phyloP scores from a whole-genome alignment of 352 stramenopile species.

The Pythium plurisporium region DNA sequence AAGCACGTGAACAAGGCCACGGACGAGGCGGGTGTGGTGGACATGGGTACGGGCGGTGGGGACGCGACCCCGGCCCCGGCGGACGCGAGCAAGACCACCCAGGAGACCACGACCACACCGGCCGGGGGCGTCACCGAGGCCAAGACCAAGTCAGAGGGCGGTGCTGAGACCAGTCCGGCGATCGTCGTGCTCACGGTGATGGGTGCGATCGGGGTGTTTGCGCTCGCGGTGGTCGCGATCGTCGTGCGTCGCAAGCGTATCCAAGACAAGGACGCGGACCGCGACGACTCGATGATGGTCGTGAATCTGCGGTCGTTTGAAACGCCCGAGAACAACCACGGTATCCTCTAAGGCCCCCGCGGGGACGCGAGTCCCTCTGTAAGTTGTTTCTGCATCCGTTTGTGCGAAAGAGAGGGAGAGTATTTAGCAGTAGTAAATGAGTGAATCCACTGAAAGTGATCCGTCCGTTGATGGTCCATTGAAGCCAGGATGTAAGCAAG shows the following conservation, averaged over 20 bases:
- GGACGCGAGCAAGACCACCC: background rate
- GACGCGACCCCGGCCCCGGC: background rate
- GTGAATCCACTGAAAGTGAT: no score
- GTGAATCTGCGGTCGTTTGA: constrained; percentile 23
- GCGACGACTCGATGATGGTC: constrained; percentile 13
- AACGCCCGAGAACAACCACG: constrained; percentile 18
- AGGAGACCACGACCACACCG: background rate
- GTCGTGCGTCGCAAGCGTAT: constrained; percentile 19
- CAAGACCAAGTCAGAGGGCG: constrained; percentile 3
- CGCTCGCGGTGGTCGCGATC: constrained; percentile 24
- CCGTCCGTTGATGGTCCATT: no score
- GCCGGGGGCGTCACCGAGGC: constrained; percentile 1
- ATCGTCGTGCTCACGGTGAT: constrained; percentile 25
- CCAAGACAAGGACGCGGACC: constrained; percentile 10
- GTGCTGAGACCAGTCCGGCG: constrained; percentile 21
- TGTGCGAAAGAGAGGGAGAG: no score
- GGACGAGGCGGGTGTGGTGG: background rate
- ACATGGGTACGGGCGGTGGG: constrained; percentile 4
- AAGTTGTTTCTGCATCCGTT: no score
- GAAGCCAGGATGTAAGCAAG: no score
- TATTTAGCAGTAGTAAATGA: no score
- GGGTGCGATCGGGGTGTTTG: constrained; percentile 16
- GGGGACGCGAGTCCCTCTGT: no score
- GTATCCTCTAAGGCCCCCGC: no score
- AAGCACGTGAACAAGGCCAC: background rate